Base-by-base conservation (phyloP, 1,284 basidiomycete genomes). In the Singerocomus rubriflavus region DNA sequence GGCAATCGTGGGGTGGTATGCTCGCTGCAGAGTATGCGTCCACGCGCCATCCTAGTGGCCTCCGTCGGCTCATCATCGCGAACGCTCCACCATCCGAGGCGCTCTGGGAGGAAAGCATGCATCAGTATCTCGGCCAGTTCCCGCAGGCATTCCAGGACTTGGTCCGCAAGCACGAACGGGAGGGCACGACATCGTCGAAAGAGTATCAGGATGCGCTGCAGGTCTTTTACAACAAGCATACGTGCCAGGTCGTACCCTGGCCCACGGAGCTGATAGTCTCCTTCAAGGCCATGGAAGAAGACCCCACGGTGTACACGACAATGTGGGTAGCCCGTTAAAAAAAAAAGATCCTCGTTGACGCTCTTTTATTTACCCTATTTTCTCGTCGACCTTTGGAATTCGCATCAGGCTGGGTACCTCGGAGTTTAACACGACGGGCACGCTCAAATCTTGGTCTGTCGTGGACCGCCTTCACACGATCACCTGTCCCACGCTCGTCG, bases 1-100 rank as follows among this genome's bases (percentile, higher is more conserved):
- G 65, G 8, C 64, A 66, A 3, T 67, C 65, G 7, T 67, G 67
- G 65, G 67, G 65, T 6, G 63, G 62, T 1, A 64, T 67, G 58
- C 45, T 66, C 3, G 62, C 51, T 2, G 55, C 57, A 1, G 52
- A 55, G 8, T 64, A 57, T 21, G 63, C 48, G 0, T 46, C 55
- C 2, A 39, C 38, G 5, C 54, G 50, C 7, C 54, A 54, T 11
- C 66, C 59, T 14, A 29, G 27, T 0, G 66, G 63, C 5, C 55
- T 68, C 13, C 58, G 53, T 21, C 57, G 56, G 17, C 65, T 69
- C 42, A 51, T 69, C 10, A 44, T 70, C n/a, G 51, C 68, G 0
- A 60, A 59, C 30, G 48, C 57, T 1, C 58, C 60, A 0, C 50
- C 67, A 1, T 57, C 57, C 0, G 31, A 41, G 14, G 42, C 44